phyloP scores from a whole-genome alignment of 1,284 basidiomycete genomes.

The Cryptococcus sp. region DNA sequence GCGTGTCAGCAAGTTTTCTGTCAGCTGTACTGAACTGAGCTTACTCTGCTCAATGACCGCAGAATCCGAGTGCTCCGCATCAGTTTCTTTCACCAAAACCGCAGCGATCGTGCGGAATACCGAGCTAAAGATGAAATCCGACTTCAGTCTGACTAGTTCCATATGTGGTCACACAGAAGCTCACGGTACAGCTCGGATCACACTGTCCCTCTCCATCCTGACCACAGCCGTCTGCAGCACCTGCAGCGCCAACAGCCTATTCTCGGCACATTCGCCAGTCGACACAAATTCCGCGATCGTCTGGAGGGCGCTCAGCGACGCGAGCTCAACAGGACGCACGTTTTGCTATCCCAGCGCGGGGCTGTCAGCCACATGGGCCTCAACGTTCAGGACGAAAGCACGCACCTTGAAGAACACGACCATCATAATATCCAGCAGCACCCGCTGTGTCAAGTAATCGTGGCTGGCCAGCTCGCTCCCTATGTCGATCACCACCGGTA shows the following conservation, averaged over 20 bases:
- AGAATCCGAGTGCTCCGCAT: slow-evolving; percentile 17
- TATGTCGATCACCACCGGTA: slow-evolving; percentile 35
- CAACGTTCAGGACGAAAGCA: not conserved
- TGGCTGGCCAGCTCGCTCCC: slow-evolving; percentile 22
- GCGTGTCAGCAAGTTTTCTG: not conserved
- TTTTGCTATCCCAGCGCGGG: slow-evolving; percentile 28
- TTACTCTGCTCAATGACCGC: slow-evolving; percentile 17
- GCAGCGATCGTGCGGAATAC: slow-evolving; percentile 24
- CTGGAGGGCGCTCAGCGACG: slow-evolving; percentile 28
- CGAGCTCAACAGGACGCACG: slow-evolving; percentile 29
- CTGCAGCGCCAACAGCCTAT: slow-evolving; percentile 31
- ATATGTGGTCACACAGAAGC: not conserved
- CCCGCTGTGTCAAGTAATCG: slow-evolving; percentile 29
- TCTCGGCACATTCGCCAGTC: slow-evolving; percentile 23
- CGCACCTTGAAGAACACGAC: slow-evolving; percentile 42
- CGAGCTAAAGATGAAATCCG: slow-evolving; percentile 5
- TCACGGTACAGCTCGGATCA: slow-evolving; percentile 29
- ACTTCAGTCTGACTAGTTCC: not conserved
- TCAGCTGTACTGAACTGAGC: not conserved
- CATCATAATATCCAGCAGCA: slow-evolving; percentile 36
- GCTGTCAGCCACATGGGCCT: slow-evolving; percentile 1
- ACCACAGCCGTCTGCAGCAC: slow-evolving; percentile 33
- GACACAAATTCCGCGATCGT: slow-evolving; percentile 29
- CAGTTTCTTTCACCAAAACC: slow-evolving; percentile 20
- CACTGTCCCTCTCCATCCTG: slow-evolving; percentile 25